Evolutionary conservation across 768 basidiomycete species (phyloP), one percentile per base, ranked within the genome.

Genomic region (Termitomyces sp.): DNA sequence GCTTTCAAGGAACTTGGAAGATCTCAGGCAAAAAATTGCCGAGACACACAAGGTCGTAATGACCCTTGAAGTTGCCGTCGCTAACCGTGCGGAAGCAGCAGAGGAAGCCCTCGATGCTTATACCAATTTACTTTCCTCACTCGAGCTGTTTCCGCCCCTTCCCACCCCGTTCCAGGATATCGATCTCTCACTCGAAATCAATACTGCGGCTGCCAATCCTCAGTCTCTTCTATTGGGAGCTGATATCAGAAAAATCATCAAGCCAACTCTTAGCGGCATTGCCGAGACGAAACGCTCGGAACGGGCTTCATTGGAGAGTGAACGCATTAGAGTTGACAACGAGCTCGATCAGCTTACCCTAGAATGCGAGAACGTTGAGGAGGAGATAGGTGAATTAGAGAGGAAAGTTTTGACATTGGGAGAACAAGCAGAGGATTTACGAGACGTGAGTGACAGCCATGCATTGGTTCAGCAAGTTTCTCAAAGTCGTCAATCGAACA

Each of bases 41-140:
- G 89, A 95, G 64, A 84, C 88, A 2, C 86, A 88, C 59, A 84
- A 87, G 67, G 71, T 75, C 15, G 81, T 90, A 36, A 86, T 91
- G 78, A 83, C 84, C 18, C 82, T 93, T 51, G 96, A 98, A 69
- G 89, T 98, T 58, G 81, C 83, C 54, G 83, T 93, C 58, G 85
- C 89, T 2, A 89, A 90, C 66, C 86, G 90, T 45, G 87, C 83
- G 27, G 87, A 89, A 22, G 83, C 84, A 22, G 86, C 95, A 36
- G 95, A 98, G 73, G 86, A 89, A 67, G 86, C 90, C 11, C 74
- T 95, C 4, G 87, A 91, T 66, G 75, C 82, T 50, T 98, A 98
- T 72, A 89, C 83, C 31, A 82, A 85, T 58, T 75, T 90, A 49
- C 80, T 92, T 31, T 85, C 88, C 11, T 79, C 83, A 16, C 81